Base-by-base conservation (phyloP, 2,329 filamentous ascomycete species). In the Alternaria sp. region DNA sequence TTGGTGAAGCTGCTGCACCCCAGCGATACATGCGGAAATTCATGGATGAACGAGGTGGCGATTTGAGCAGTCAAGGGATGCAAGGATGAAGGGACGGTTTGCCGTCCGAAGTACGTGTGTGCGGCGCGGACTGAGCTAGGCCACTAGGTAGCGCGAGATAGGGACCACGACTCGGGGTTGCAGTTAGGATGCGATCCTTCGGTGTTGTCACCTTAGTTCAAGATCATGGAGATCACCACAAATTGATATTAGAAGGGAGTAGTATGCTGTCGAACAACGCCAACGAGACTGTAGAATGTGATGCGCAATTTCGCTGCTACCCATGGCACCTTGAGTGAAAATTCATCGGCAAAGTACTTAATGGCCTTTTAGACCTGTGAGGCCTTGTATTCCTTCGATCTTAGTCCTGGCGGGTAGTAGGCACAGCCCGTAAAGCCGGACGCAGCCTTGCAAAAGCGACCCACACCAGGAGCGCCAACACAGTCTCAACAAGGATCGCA, bases 391-490 rank as follows among this genome's bases (percentile, higher is more conserved):
- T 14, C 10, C 11, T 5, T 11, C 3, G 13, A 5, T 41, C 24
- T 29, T 14, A 57, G 6, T 58, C 51, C 37, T 37, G 14, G 9
- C 24, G 37, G 29, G 42, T 7, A 9, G 55, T 29, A 49, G 34
- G 14, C 5, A 33, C 17, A n/a, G 14, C n/a, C 9, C 31, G 51
- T 14, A 33, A n/a, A 9, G 13, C 42, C 4, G 55, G 49, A 10
- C 54, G 54, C 21, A 60, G 33, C 37, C 51, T 61, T 2, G 68
- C 58, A 40, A 68, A 70, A 7, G 44, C 61, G 28, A 65, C 13
- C 73, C 73, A 76, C 7, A 70, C 51, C 9, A 54, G 33, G 33
- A 76, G 51, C 7, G 69, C 59, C 24, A 73, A 7, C 5, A 58
- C 33, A 1, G 66, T 69, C 26, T 72, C 66, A 1, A 68, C 26